Base-by-base conservation (phyloP, 2,329 filamentous ascomycete genomes). In the Pseudocercospora ulei region DNA sequence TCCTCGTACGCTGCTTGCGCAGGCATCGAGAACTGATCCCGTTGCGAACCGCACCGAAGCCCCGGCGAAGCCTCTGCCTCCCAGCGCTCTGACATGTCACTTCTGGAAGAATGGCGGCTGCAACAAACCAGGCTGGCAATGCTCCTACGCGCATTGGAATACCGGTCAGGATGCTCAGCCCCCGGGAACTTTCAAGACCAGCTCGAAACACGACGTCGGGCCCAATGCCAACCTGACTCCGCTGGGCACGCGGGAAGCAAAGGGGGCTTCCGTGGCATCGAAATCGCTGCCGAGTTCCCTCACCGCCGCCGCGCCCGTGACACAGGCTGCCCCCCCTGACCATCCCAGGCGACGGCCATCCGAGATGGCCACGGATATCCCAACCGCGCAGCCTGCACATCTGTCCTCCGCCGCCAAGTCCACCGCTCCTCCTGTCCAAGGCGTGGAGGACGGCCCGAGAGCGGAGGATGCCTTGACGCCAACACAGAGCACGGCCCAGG, bases 111-210 rank as follows among this genome's bases (percentile, higher is more conserved):
- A 24, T 6, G 35, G 39, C 1, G 26, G 5, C 6, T 54, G 52
- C 36, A 43, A 16, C 0, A 44, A 43, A 7, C 8, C 26, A 11
- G 45, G 43, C 5, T 18, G 23, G 9, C 20, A 29, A 11, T 52
- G 51, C 35, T 16, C 23, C 7, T 50, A 33, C 22, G 46, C 49
- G 13, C 51, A 54, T 35, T n/a, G 23, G 30, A 43, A 52, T 23
- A 53, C 46, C 8, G 46, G 48, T 4, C 7, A 41, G 1, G 37
- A 43, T 34, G 48, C 48, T 22, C n/a, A 22, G 7, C 28, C 24
- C n/a, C 49, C 48, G 8, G 44, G 31, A 7, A 23, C 26, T n/a
- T 39, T 36, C 25, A 19, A 25, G 24, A 45, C 33, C 4, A 13
- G 18, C 4, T 22, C 26, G 16, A 22, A n/a, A 13, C 13, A 19